Evolutionary conservation across 1,284 basidiomycete genomes (phyloP), one percentile per base, ranked within the genome.

Genomic region (Stygiomarasmius scandens): DNA sequence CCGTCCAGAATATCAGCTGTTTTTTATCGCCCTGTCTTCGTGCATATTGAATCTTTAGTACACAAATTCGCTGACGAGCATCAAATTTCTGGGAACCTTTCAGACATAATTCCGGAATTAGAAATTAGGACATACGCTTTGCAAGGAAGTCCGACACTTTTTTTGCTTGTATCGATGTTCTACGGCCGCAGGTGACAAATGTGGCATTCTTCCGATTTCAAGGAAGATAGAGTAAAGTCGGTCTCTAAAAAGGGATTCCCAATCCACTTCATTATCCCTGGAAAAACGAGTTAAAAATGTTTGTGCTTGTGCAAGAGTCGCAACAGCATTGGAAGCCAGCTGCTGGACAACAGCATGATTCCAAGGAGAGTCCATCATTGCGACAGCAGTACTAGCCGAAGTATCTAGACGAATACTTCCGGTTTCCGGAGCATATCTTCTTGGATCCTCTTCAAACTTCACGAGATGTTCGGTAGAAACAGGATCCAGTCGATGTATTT

Each of bases 161-260:
- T 32, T 32, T 32, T 32, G 5, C 12, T 32, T 5, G 12, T 32
- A 32, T 12, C 29, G 5, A 12, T 32, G 6, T 12, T 32, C 29
- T 32, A 32, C 12, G 12, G 5, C 29, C n/a, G n/a, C n/a, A n/a
- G n/a, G n/a, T n/a, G n/a, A n/a, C n/a, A n/a, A n/a, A 12, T 6
- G 29, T 32, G 29, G 12, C 6, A 5, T 32, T 32, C 12, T 32
- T 5, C 12, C 12, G 29, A 52, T 10, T 6, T 41, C 5, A 14
- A 43, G 22, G 19, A 52, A 24, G n/a, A 52, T 43, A n/a, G 22
- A 23, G 19, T 52, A 52, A 23, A 52, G n/a, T 36, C 51, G 34
- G 9, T 24, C 12, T 12, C 43, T 52, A 24, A 52, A 44, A n/a
- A 52, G 41, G 14, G 36, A 16, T 12, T 24, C 14, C 51, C 51